phyloP scores from a whole-genome alignment of 768 basidiomycete genomes.

The Tulasnella sp. region DNA sequence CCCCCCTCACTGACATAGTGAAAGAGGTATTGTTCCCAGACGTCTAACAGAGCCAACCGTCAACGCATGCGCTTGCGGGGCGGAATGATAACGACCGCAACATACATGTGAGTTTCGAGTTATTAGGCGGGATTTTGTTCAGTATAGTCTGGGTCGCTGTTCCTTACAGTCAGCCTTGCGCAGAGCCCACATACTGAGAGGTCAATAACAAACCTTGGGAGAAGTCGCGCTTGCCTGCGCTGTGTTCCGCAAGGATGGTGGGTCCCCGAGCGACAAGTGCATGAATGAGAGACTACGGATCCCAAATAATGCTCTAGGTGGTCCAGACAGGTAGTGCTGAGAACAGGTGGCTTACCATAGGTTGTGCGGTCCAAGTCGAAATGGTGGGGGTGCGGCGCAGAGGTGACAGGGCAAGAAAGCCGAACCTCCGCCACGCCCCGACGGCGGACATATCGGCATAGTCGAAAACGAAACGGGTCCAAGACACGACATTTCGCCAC shows the following conservation, averaged over 20 bases:
- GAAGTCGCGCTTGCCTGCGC: slow-evolving; percentile 70
- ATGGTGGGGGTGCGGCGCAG: too few species aligned
- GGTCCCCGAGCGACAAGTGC: slow-evolving; percentile 69
- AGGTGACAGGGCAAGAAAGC: too few species aligned
- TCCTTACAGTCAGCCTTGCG: too few species aligned
- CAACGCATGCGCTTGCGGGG: too few species aligned
- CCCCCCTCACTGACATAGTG: slow-evolving; percentile 88
- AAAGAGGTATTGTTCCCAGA: slow-evolving; percentile 87
- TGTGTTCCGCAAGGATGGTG: slow-evolving; percentile 78
- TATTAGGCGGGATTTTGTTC: slow-evolving; percentile 88
- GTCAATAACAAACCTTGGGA: slow-evolving; percentile 52
- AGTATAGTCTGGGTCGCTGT: slow-evolving; percentile 78
- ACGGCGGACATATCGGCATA: too few species aligned
- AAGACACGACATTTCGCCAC: neutral
- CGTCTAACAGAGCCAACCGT: slow-evolving; percentile 55
- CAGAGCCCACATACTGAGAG: neutral
- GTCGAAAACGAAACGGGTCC: too few species aligned
- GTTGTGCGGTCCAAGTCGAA: neutral
- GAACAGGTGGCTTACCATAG: too few species aligned
- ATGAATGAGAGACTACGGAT: slow-evolving; percentile 46
- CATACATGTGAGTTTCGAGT: slow-evolving; percentile 40
- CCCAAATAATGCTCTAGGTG: neutral
- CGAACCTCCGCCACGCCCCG: too few species aligned
- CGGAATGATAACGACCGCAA: neutral
- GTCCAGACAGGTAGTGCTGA: too few species aligned